Evolutionary conservation across 1,139 yeast genomes (phyloP), one percentile per base, ranked within the genome.

Genomic region (Suhomyces yuchorum): DNA sequence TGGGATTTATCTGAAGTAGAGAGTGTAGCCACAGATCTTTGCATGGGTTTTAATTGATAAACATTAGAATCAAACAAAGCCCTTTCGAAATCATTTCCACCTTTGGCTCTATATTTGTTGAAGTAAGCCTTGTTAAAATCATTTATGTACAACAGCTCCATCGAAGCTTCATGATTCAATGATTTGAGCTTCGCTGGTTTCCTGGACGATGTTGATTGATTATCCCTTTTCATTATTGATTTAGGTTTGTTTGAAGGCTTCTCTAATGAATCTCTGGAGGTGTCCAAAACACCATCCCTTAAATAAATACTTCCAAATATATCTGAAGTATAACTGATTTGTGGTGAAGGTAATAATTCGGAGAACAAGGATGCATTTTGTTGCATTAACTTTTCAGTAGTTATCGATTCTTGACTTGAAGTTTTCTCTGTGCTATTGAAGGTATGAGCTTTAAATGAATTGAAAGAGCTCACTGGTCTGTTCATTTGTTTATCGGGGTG

Each of bases 271-370:
- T 30, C 43, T 9, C 15, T 41, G 9, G 50, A 44, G 8, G 14
- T 32, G 20, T 22, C 39, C 14, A 37, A 23, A 15, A 37, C 35
- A n/a, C 28, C 42, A 19, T 37, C 47, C 19, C 40, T 40, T 5
- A 49, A 42, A 40, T 54, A 53, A 2, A 56, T 49, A 42, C 56
- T 54, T 5, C 70, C 71, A 50, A 68, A 66, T 23, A 67, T 58
- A 32, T 67, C 65, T 1, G 73, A 66, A 14, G 67, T 55, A 40
- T 66, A 65, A 47, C 75, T 70, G 17, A 71, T 68, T 53, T 71
- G 76, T 2, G 77, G 77, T 1, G 77, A 71, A 1, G 77, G 76
- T 14, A 71, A 57, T 8, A 67, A 50, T 9, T 65, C 75, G 0
- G 75, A 68, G 37, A 61, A 59, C 11, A 69, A 54, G 1, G 73